Base-by-base conservation (phyloP, 257 asterid genomes). In the Solanum bulbocastanum region DNA sequence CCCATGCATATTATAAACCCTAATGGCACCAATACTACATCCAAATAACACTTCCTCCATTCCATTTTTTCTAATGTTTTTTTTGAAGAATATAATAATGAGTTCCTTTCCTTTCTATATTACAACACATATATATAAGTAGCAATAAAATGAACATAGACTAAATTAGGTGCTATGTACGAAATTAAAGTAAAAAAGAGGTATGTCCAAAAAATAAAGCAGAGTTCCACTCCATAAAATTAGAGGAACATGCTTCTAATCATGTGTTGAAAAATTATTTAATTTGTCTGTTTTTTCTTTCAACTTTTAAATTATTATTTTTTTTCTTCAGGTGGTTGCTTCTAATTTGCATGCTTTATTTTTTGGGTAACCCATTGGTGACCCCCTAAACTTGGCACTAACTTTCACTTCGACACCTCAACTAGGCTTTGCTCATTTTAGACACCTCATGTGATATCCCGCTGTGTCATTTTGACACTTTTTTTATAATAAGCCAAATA, bases 1-100 rank as follows among this genome's bases (percentile, higher is more conserved):
- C 94, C 95, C 83, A 91, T 85, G 93, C 94, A 94, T 65, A 89
- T 84, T 3, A 90, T 7, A 44, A 94, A 89, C 23, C 96, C 98
- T 42, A 94, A 14, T 1, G 99, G 99, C 71, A 96, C 98, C 18
- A 96, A 93, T 18, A 94, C 89, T 44, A 92, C 93, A 83, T 96
- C 99, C 23, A 96, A 88, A 86, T 95, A 96, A 81, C 98, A 86
- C 84, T 91, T 95, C 87, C 85, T 95, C 99, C 99, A 96, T 78
- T 96, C 99, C 99, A 96, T 96, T n/a, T 82, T 69, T 12, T 30
- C 8, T 5, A 35, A 18, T 11, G 0, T 10, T 10, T 9, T 20
- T 12, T 66, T 75, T 42, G 83, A 65, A 69, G 76, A 52, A 10
- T 62, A 62, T 62, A 62, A 58, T n/a, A n/a, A n/a, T 27, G 32